Conservation (phyloP, 148 eudicot species). For the Simmondsia chinensis region DNA sequence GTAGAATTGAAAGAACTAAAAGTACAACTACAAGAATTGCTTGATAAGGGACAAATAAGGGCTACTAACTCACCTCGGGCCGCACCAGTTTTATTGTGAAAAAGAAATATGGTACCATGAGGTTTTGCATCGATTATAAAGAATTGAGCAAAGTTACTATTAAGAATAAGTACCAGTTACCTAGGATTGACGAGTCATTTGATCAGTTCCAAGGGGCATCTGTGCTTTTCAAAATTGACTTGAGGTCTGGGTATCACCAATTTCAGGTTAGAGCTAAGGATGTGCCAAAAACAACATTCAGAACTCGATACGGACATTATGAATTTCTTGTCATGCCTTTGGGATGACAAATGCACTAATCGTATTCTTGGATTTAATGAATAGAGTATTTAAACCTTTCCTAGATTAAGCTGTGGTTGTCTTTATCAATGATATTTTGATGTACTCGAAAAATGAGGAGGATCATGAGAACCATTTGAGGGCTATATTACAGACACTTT, state of each 20-base stretch:
- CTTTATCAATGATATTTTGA: neutral
- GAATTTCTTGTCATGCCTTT: neutral
- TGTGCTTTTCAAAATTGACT: slow-evolving; percentile 4
- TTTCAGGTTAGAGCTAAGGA: neutral
- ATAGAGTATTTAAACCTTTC: neutral
- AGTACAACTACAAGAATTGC: neutral
- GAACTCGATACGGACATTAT: neutral
- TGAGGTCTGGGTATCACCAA: slow-evolving; percentile 1
- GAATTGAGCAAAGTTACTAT: slow-evolving; percentile 5
- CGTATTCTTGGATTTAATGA: neutral
- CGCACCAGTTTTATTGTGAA: slow-evolving; percentile 5
- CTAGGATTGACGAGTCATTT: slow-evolving; percentile 4
- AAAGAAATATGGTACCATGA: slow-evolving; percentile 6
- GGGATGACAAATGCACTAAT: neutral
- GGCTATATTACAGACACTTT: neutral
- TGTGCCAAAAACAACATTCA: slow-evolving; percentile 1
- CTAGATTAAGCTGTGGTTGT: neutral
- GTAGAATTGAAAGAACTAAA: neutral
- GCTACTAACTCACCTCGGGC: neutral
- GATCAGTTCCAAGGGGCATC: slow-evolving; percentile 1
- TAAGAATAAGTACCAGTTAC: slow-evolving; percentile 3
- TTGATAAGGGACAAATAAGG: neutral
- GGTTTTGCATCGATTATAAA: slow-evolving; percentile 6
- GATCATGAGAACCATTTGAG: neutral
- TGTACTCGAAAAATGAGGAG: neutral